Evolutionary conservation across 2,329 filamentous ascomycete genomes (phyloP).

Genomic region (Magnaporthales sp.): DNA sequence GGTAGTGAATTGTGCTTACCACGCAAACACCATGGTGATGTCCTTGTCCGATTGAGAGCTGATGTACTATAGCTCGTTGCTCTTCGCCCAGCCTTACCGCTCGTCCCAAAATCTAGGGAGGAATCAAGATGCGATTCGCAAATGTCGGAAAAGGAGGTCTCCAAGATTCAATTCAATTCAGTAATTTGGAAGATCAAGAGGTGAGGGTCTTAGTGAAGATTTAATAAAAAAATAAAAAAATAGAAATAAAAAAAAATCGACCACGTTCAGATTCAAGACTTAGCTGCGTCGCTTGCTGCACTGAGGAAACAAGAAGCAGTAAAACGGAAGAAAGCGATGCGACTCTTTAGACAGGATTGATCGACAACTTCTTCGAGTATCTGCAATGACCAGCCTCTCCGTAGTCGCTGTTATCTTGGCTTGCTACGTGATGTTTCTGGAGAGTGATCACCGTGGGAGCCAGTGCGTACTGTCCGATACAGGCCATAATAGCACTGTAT

Average conservation of each 20-base stretch:
- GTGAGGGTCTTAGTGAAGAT: neutral
- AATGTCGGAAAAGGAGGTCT: neutral
- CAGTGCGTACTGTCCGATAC: neutral
- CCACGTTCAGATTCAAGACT: neutral
- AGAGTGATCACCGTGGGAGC: neutral
- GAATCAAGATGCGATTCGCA: neutral
- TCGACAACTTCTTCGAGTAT: neutral
- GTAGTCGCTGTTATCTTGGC: neutral
- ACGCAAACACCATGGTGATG: slow-evolving; percentile 1
- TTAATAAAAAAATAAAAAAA: no score
- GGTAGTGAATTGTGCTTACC: neutral
- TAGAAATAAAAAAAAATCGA: neutral
- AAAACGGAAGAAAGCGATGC: neutral
- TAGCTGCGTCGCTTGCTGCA: neutral
- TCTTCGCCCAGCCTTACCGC: neutral
- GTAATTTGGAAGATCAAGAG: neutral
- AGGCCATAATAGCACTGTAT: neutral
- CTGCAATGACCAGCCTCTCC: neutral
- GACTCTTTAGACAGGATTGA: neutral
- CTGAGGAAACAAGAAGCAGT: neutral
- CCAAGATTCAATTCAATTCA: neutral
- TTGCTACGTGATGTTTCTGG: neutral
- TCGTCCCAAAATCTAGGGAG: neutral
- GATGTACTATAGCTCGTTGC: neutral
- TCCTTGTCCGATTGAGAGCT: neutral